Evolutionary conservation across 495 filamentous ascomycete genomes (phyloP).

Genomic region (Penicillium odoratum): DNA sequence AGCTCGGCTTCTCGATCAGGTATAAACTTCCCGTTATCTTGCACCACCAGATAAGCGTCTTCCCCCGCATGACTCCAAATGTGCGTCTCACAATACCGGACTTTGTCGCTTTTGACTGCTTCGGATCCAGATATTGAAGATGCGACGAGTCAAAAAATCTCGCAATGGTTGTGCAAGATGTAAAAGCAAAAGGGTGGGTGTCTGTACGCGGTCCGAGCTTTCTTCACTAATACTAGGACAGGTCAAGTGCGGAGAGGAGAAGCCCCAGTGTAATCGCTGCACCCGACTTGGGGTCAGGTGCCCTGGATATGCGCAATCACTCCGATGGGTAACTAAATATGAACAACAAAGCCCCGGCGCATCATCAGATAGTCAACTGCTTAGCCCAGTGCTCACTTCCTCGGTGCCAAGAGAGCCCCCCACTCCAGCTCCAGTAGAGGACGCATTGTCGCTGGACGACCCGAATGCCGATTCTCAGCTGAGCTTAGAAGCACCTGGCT

Average conservation of each 20-base stretch:
- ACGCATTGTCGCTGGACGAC: constrained; percentile 11
- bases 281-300: constrained; percentile 49
- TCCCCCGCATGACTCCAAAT: constrained; percentile 22
- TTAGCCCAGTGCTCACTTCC: constrained; percentile 14
- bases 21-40: constrained; percentile 17
- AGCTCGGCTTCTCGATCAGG: constrained; percentile 3
- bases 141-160: constrained; percentile 51
- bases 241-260: constrained; percentile 59
- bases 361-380: constrained; percentile 14
- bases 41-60: neutral
- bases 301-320: constrained; percentile 53
- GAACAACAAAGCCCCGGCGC: constrained; percentile 23
- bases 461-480: constrained; percentile 8
- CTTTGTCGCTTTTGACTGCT: constrained; percentile 7
- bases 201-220: neutral
- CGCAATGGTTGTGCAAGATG: constrained; percentile 49
- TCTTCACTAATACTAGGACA: constrained; percentile 21
- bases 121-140: constrained; percentile 15
- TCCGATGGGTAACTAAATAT: constrained; percentile 58
- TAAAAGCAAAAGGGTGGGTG: constrained; percentile 52
- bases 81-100: constrained; percentile 7
- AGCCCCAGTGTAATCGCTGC: constrained; percentile 53
- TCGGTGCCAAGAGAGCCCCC: constrained; percentile 3
- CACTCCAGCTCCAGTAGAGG: neutral
- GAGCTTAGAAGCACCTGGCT: constrained; percentile 6